phyloP scores from a whole-genome alignment of 352 stramenopile genomes.

The Plasmopara muralis region DNA sequence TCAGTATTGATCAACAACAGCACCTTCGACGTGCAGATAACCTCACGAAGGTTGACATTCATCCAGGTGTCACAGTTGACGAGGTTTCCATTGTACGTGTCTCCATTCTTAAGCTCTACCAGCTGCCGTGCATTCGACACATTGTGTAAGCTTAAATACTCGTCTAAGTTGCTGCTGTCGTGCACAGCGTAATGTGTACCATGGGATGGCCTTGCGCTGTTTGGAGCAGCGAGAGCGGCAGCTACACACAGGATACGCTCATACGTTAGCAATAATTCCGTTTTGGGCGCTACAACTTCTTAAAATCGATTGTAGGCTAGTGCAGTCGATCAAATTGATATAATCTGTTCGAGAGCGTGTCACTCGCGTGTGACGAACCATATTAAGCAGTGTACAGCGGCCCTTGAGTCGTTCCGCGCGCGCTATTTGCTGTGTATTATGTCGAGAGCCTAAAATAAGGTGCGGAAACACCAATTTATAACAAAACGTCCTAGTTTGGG shows the following conservation, averaged over 20 bases:
- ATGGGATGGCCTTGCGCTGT: conserved; percentile 93
- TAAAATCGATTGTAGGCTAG: no score
- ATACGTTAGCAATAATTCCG: conserved; percentile 5
- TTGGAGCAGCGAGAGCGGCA: conserved; percentile 95
- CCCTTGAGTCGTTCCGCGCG: conserved; percentile 6
- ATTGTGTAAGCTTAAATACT: conserved; percentile 1
- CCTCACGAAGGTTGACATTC: conserved; percentile 98
- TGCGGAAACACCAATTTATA: conserved; percentile 5
- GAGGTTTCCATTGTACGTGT: conserved; percentile 97
- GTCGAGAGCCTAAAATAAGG: conserved; percentile 18
- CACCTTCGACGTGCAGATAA: conserved; percentile 97
- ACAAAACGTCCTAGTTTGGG: not conserved
- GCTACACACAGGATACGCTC: conserved; percentile 36
- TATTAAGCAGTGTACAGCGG: conserved; percentile 8
- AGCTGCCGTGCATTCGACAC: conserved; percentile 45
- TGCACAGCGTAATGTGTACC: conserved; percentile 26
- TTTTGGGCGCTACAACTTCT: not conserved
- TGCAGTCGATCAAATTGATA: not conserved
- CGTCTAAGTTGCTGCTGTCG: not conserved
- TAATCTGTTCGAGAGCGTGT: not conserved
- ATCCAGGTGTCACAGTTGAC: conserved; percentile 98
- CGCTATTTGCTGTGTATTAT: conserved; percentile 5
- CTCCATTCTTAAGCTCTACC: conserved; percentile 98
- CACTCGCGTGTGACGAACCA: conserved; percentile 15
- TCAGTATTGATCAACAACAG: not conserved